A percentile compares a stretch with the other conserved stretches of the same genome.
phyloP scores from a whole-genome alignment of 192 early-diverging fungal genomes.

The Glomus cerebriforme region DNA sequence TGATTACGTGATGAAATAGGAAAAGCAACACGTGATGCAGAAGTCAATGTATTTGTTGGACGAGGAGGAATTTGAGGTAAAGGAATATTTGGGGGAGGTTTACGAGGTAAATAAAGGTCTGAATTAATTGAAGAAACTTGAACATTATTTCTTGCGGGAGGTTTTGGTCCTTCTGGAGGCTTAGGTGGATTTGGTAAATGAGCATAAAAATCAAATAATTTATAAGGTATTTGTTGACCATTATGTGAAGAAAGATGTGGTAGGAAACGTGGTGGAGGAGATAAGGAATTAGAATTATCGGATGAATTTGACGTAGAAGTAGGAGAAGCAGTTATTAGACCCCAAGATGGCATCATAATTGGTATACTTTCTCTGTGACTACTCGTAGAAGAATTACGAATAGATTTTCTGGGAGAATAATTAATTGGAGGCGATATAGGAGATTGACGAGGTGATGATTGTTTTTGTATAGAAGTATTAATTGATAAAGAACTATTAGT shows the following conservation, averaged over 20 bases:
- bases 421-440: not conserved
- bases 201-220: not conserved
- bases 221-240: not conserved
- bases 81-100: slow-evolving; percentile 25
- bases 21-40: not conserved
- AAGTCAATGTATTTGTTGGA: not conserved
- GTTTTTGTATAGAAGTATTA: not conserved
- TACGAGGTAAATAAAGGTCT: not conserved
- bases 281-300: not conserved
- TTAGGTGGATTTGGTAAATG: not conserved
- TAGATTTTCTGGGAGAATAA: not conserved
- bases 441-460: not conserved
- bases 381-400: not conserved
- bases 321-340: not conserved
- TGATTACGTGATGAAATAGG: not conserved
- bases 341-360: slow-evolving; percentile 1
- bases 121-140: not conserved
- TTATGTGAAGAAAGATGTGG: not conserved
- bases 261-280: not conserved
- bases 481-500: not conserved
- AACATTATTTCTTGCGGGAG: not conserved
- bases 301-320: not conserved
- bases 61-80: slow-evolving; percentile 17
- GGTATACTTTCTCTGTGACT: not conserved
- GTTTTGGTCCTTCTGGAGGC: not conserved